phyloP scores from a whole-genome alignment of 106 monocot genomes.

The Gastrodia elata region DNA sequence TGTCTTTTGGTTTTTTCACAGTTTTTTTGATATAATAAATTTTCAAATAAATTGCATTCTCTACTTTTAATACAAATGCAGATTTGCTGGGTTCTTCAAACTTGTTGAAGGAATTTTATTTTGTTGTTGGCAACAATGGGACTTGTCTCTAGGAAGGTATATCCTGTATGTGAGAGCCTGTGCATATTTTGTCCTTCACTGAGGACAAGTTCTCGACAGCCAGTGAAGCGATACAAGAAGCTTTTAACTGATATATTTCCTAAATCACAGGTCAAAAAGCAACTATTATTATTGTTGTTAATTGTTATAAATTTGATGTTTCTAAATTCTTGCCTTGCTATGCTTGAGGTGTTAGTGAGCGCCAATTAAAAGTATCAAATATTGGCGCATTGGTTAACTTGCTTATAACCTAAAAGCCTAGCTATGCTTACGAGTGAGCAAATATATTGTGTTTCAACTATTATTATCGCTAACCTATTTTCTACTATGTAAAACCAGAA shows the following conservation, averaged over 20 bases:
- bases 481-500: not conserved
- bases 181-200: conserved; percentile 24
- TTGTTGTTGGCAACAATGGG: conserved; percentile 11
- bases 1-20: not conserved
- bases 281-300: not conserved
- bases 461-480: not conserved
- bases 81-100: not conserved
- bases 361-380: not conserved
- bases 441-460: not conserved
- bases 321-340: not conserved
- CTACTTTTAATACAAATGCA: not conserved
- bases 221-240: conserved; percentile 30
- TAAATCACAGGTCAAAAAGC: conserved; percentile 10
- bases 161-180: conserved; percentile 19
- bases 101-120: not conserved
- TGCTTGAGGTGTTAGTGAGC: not conserved
- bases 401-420: not conserved
- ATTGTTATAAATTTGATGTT: not conserved
- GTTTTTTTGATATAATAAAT: not conserved
- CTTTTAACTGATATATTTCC: conserved; percentile 20
- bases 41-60: not conserved
- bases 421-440: not conserved
- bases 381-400: not conserved
- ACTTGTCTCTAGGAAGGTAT: conserved; percentile 3
- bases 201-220: conserved; percentile 24